phyloP scores from a whole-genome alignment of 2,329 filamentous ascomycete species.

The Scleromitrula shiraiana region DNA sequence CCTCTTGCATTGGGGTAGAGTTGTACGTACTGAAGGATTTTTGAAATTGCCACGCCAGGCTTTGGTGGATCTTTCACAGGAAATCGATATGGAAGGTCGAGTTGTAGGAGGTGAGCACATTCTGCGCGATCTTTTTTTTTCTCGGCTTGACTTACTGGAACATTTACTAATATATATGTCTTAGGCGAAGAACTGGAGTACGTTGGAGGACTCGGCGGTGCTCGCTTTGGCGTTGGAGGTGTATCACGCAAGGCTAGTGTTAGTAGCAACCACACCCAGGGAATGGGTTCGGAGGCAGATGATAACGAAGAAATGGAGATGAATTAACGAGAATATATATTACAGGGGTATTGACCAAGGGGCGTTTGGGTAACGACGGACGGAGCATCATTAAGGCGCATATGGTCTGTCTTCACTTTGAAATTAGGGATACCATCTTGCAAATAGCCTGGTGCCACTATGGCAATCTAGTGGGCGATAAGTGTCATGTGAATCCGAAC shows the following conservation, averaged over 20 bases:
- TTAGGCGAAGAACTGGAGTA: constrained; percentile 32
- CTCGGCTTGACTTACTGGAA: constrained; percentile 9
- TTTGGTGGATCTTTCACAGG: constrained; percentile 85
- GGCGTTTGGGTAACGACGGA: background rate
- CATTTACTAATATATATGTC: constrained; percentile 16
- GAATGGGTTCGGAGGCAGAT: constrained; percentile 43
- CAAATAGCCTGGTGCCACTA: too few species aligned
- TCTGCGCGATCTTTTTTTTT: background rate
- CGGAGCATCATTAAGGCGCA: constrained; percentile 3
- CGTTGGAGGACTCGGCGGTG: constrained; percentile 41
- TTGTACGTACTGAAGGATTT: constrained; percentile 86
- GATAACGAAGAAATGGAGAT: constrained; percentile 59
- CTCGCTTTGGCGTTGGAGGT: constrained; percentile 40
- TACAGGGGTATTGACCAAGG: background rate
- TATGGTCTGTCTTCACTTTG: background rate
- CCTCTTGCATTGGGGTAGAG: constrained; percentile 87
- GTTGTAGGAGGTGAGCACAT: constrained; percentile 81
- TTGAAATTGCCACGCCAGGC: constrained; percentile 68
- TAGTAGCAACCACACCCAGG: constrained; percentile 50
- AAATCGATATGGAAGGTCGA: constrained; percentile 87
- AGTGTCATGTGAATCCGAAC: too few species aligned
- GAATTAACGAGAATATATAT: constrained; percentile 17
- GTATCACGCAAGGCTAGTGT: constrained; percentile 49
- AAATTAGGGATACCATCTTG: constrained; percentile 4
- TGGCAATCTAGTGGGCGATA: too few species aligned